Base-by-base conservation (phyloP, 1,284 basidiomycete species). In the Violaceomyces palustris region DNA sequence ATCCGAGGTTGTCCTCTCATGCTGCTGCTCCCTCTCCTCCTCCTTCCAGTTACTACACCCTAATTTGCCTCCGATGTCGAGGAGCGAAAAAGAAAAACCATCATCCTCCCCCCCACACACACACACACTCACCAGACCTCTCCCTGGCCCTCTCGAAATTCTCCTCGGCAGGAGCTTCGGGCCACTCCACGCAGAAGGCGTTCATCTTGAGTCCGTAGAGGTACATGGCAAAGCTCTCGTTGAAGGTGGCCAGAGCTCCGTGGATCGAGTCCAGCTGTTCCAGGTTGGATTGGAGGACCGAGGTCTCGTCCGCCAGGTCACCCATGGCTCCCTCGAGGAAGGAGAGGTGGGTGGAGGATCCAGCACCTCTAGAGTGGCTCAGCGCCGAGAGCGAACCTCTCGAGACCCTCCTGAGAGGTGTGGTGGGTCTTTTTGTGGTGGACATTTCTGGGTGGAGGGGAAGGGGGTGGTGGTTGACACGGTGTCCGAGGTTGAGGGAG, bases 171-270 rank as follows among this genome's bases (percentile, higher is more conserved):
- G 65, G 66, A 14, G 58, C 61, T 79, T 92, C 85, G 0, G 82
- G 82, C 89, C 89, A 94, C 72, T 93, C 90, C 0, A 85, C 84
- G 22, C 89, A 91, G 55, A 92, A 81, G 1, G 88, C 85, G 67
- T 93, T 92, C 88, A 94, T 93, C 72, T 89, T 86, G 80, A 94
- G 83, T 9, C 85, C 83, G 73, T 91, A 92, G 15, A 94, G 75
- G 79, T 85, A 92, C 72, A 87, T 88, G 9, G 89, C 85, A 69
- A 96, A 96, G 29, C 84, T 84, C 73, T 96, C 91, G 71, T 94
- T 93, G 78, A 96, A 94, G 10, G 81, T 83, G 4, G 82, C 80
- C 35, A 96, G 78, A 15, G 87, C 84, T 37, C 84, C 78, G 69
- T 86, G 83, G 45, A 94, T 80, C 18, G 78, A 77, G 44, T 81